These are phyloP conservation scores for Liquidambar formosana DNA, from an alignment of 164 flowering plant species.

Conservation along the genomic window DNA sequence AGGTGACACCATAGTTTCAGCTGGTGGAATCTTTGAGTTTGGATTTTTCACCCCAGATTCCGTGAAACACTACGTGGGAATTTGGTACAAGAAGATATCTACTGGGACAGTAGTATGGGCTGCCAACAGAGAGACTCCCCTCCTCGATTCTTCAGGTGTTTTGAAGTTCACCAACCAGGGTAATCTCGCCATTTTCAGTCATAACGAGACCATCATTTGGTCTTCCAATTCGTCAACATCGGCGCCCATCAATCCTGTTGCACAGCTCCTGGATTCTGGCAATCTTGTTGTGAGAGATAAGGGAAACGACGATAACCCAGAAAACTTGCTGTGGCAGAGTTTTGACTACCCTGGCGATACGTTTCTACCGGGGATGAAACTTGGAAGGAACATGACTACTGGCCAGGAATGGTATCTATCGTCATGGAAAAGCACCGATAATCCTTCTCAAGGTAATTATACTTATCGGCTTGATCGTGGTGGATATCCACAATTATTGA, in stretches of 20 bases:
- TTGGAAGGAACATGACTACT: background rate
- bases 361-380: conserved; percentile 20
- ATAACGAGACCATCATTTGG: conserved; percentile 16
- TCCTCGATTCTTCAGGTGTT: conserved; percentile 12
- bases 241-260: conserved; percentile 3
- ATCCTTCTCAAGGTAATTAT: background rate
- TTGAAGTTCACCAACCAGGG: conserved; percentile 7
- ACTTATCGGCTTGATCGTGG: background rate
- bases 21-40: conserved; percentile 15
- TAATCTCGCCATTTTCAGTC: conserved; percentile 8
- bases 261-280: conserved; percentile 30
- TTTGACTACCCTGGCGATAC: conserved; percentile 44
- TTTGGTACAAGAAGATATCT: conserved; percentile 19
- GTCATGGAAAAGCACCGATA: too few relatives aligned
- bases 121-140: conserved; percentile 24
- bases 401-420: background rate
- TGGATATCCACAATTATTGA: background rate
- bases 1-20: conserved; percentile 16
- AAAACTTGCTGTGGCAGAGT: conserved; percentile 42
- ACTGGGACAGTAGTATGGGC: conserved; percentile 19
- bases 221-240: conserved; percentile 15
- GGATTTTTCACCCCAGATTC: conserved; percentile 25
- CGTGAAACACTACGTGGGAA: conserved; percentile 14
- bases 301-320: conserved; percentile 2
- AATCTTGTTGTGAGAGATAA: conserved; percentile 28